Evolutionary conservation across 805 yeast species (phyloP).

Genomic region (Blastobotrys peoriensis): DNA sequence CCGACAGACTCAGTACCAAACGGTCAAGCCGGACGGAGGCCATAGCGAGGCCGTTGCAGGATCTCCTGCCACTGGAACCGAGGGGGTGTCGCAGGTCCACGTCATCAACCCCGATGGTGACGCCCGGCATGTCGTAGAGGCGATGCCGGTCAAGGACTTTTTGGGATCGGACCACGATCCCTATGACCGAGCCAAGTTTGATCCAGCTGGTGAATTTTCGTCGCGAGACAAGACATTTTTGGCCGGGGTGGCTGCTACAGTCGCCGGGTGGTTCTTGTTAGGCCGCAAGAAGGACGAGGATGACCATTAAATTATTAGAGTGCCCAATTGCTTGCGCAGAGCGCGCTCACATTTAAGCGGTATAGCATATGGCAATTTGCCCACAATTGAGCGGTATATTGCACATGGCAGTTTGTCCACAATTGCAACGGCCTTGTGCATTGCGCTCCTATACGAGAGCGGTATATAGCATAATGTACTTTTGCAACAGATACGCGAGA

Average conservation of each 20-base stretch:
- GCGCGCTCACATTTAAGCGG: too few species aligned
- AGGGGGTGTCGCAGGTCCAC: conserved; percentile 14
- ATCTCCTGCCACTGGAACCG: conserved; percentile 20
- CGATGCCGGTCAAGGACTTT: conserved; percentile 2
- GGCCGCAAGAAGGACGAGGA: conserved; percentile 19
- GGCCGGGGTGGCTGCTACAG: conserved; percentile 26
- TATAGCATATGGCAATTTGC: too few species aligned
- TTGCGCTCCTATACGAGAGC: too few species aligned
- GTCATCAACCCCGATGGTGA: conserved; percentile 13
- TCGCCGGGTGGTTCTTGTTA: conserved; percentile 34
- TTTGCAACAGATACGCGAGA: too few species aligned
- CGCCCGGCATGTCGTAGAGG: conserved; percentile 27
- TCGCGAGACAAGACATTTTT: conserved; percentile 30
- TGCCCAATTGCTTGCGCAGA: too few species aligned
- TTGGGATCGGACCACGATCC: conserved; percentile 13
- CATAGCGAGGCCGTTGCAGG: conserved; percentile 17
- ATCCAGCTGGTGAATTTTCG: conserved; percentile 17
- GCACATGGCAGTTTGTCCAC: too few species aligned
- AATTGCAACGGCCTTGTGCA: too few species aligned
- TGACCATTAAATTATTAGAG: too few species aligned
- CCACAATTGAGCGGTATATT: too few species aligned
- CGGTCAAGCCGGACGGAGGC: conserved; percentile 19
- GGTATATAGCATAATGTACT: too few species aligned
- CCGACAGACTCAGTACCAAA: conserved; percentile 9
- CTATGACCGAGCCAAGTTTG: conserved; percentile 11